phyloP scores from a whole-genome alignment of 495 filamentous ascomycete species.

The Podospora pseudopauciseta region DNA sequence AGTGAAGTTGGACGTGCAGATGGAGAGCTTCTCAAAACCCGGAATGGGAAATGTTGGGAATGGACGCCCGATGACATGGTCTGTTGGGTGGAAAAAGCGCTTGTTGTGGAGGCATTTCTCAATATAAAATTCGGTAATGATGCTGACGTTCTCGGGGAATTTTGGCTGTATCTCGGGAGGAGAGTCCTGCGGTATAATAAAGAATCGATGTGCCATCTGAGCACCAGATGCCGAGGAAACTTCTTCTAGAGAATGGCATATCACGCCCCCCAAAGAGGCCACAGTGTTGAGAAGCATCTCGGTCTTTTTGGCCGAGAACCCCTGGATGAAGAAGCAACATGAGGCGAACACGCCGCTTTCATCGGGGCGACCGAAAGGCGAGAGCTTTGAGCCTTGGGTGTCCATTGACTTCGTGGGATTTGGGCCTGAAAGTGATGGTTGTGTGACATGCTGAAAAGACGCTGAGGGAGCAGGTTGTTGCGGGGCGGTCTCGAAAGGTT shows the following conservation, averaged over 20 bases:
- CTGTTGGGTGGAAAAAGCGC: slow-evolving; percentile 61
- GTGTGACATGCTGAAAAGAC: neutral
- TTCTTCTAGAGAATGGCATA: slow-evolving; percentile 44
- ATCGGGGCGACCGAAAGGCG: slow-evolving; percentile 29
- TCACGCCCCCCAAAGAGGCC: slow-evolving; percentile 42
- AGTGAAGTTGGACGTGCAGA: slow-evolving; percentile 78
- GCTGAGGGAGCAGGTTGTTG: slow-evolving; percentile 6
- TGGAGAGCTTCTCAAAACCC: slow-evolving; percentile 62
- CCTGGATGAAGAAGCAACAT: slow-evolving; percentile 60
- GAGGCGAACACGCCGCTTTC: slow-evolving; percentile 46
- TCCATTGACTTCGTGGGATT: slow-evolving; percentile 18
- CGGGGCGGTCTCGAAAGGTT: slow-evolving; percentile 6
- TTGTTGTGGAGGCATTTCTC: slow-evolving; percentile 80
- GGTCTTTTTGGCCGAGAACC: slow-evolving; percentile 49
- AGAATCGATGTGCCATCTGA: slow-evolving; percentile 37
- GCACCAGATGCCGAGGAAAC: slow-evolving; percentile 29
- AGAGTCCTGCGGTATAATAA: slow-evolving; percentile 50
- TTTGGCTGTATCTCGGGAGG: slow-evolving; percentile 38
- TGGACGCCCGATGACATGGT: slow-evolving; percentile 70
- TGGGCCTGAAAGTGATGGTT: slow-evolving; percentile 5
- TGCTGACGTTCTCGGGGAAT: slow-evolving; percentile 36
- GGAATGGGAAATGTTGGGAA: slow-evolving; percentile 64
- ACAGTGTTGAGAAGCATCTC: slow-evolving; percentile 45
- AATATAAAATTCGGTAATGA: slow-evolving; percentile 89
- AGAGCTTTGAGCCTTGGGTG: slow-evolving; percentile 26